phyloP scores from a whole-genome alignment of 805 yeast genomes.

The Myxozyma sirexii region DNA sequence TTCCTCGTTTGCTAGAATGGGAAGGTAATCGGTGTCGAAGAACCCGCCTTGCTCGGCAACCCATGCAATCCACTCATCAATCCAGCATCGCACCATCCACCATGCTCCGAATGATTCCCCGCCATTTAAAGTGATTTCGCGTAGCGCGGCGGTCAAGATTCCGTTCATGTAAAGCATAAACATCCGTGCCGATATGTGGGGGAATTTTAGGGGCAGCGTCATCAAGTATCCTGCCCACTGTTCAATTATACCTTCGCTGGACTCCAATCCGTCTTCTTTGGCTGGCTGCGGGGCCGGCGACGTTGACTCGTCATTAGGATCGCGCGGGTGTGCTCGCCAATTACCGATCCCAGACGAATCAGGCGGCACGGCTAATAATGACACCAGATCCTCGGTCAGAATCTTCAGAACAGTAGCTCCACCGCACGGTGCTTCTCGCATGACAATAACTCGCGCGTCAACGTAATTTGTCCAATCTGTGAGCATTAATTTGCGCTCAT shows the following conservation, averaged over 20 bases:
- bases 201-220: conserved; percentile 52
- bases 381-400: conserved; percentile 39
- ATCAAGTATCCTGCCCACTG: conserved; percentile 47
- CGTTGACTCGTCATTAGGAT: conserved; percentile 5
- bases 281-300: conserved; percentile 7
- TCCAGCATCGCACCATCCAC: conserved; percentile 77
- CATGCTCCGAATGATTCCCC: conserved; percentile 68
- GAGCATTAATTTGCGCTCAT: conserved; percentile 55
- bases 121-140: conserved; percentile 63
- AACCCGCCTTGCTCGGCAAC: conserved; percentile 54
- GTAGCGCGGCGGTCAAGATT: conserved; percentile 58
- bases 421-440: conserved; percentile 57
- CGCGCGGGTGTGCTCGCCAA: not conserved
- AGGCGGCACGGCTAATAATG: conserved; percentile 32
- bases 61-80: conserved; percentile 72
- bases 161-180: conserved; percentile 58
- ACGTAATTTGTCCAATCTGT: conserved; percentile 59
- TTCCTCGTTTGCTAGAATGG: conserved; percentile 1
- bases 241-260: conserved; percentile 38
- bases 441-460: conserved; percentile 50
- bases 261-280: conserved; percentile 8
- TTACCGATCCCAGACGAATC: not conserved
- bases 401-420: conserved; percentile 36
- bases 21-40: conserved; percentile 28
- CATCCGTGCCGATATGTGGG: conserved; percentile 56